Conservation (phyloP, 768 basidiomycete species). For the Podaxis mareebaensis region DNA sequence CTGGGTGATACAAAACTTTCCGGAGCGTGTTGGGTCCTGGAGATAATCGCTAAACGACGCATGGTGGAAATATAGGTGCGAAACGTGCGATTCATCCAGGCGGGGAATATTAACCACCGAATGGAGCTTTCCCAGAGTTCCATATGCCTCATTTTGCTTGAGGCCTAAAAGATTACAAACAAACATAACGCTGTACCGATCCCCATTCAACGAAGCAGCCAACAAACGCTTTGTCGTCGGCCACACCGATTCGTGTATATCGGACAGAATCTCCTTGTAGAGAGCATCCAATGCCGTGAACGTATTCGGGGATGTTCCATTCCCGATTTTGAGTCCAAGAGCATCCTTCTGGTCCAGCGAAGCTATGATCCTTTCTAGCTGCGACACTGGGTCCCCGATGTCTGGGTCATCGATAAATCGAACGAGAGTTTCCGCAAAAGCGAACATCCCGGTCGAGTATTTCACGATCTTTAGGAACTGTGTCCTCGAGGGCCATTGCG, state of each 20-base stretch:
- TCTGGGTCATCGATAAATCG: neutral
- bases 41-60: constrained; percentile 3
- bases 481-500: neutral
- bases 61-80: neutral
- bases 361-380: neutral
- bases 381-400: neutral
- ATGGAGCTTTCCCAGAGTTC: neutral
- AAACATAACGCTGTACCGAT: neutral
- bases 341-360: neutral
- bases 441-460: neutral
- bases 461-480: neutral
- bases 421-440: neutral
- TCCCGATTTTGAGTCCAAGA: neutral
- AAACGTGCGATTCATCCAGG: neutral
- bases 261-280: neutral
- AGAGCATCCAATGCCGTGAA: neutral
- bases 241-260: neutral
- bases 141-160: neutral
- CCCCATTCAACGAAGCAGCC: neutral
- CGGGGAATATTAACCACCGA: neutral
- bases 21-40: neutral
- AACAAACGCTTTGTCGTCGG: neutral
- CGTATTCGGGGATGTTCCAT: neutral
- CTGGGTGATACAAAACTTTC: neutral
- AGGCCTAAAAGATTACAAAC: constrained; percentile 1